Percentiles rank a stretch among this genome's conserved stretches.
Evolutionary conservation across 805 yeast genomes (phyloP).

Genomic region (Cyberlindnera euphorbiae): DNA sequence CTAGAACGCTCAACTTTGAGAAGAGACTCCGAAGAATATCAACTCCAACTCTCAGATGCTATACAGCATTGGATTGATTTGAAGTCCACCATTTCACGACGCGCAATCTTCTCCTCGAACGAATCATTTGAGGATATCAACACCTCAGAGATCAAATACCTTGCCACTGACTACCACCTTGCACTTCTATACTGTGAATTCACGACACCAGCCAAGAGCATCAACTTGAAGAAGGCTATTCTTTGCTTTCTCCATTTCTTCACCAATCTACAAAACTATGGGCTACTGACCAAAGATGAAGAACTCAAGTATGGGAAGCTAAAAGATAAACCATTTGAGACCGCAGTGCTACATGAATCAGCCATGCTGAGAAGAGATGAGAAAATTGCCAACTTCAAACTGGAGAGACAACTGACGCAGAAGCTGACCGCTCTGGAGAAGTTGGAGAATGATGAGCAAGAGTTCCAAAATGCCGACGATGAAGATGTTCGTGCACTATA

Average conservation of each 20-base stretch:
- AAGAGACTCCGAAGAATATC: conserved; percentile 40
- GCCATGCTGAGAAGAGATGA: conserved; percentile 48
- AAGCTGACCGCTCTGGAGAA: conserved; percentile 39
- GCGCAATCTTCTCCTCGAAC: conserved; percentile 64
- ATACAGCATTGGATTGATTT: conserved; percentile 43
- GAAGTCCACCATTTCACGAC: conserved; percentile 37
- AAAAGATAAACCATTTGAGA: conserved; percentile 30
- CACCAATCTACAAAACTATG: conserved; percentile 40
- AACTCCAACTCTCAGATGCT: conserved; percentile 30
- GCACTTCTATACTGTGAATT: conserved; percentile 34
- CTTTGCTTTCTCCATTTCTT: conserved; percentile 42
- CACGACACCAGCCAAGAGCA: conserved; percentile 26
- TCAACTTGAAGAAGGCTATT: conserved; percentile 38
- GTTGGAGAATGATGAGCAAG: conserved; percentile 29
- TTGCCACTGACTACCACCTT: conserved; percentile 55
- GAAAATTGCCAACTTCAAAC: conserved; percentile 64
- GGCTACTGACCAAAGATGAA: conserved; percentile 37
- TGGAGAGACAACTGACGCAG: conserved; percentile 48
- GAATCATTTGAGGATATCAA: conserved; percentile 67
- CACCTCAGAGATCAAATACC: conserved; percentile 56
- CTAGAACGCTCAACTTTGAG: conserved; percentile 25
- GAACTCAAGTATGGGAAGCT: conserved; percentile 32
- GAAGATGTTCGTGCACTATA: conserved; percentile 55
- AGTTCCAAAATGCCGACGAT: conserved; percentile 47
- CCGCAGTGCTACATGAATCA: conserved; percentile 34